Evolutionary conservation across 352 stramenopile species (phyloP).

Genomic region (Pythium graminicola): DNA sequence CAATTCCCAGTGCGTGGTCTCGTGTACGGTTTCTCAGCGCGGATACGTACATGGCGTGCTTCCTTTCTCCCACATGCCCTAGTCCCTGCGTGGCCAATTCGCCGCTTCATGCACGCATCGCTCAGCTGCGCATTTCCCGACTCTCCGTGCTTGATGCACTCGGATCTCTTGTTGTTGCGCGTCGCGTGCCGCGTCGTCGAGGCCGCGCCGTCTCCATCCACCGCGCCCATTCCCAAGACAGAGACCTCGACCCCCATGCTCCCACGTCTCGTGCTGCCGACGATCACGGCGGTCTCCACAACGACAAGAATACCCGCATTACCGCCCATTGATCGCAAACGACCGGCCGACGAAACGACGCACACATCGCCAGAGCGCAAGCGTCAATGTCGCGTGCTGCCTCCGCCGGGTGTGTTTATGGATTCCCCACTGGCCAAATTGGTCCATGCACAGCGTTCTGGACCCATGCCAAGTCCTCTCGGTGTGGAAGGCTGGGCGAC

Average conservation of each 20-base stretch:
- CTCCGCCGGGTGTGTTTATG: slow-evolving; percentile 14
- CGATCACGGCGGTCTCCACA: slow-evolving; percentile 2
- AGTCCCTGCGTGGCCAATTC: slow-evolving; percentile 23
- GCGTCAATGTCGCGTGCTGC: neutral
- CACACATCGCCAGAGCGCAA: neutral
- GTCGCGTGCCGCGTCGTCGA: slow-evolving; percentile 34
- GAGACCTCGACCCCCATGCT: neutral
- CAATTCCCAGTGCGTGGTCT: too few species aligned
- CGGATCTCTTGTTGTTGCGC: slow-evolving; percentile 28
- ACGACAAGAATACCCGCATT: neutral
- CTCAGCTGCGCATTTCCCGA: neutral
- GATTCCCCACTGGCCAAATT: slow-evolving; percentile 15
- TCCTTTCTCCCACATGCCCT: too few species aligned
- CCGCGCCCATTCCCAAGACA: neutral
- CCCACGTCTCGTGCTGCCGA: slow-evolving; percentile 13
- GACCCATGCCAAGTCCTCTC: neutral
- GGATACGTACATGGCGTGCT: too few species aligned
- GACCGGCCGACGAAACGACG: neutral
- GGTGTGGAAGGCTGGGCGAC: slow-evolving; percentile 11
- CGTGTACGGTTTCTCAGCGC: too few species aligned
- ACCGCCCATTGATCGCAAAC: slow-evolving; percentile 24
- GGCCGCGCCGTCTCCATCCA: neutral
- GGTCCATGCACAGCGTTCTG: slow-evolving; percentile 5
- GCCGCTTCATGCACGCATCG: slow-evolving; percentile 10
- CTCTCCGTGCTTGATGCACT: slow-evolving; percentile 9